These are phyloP conservation scores for Ceratocystis eucalypticola DNA, from an alignment of 2,329 filamentous ascomycete species.

Conservation along the genomic window DNA sequence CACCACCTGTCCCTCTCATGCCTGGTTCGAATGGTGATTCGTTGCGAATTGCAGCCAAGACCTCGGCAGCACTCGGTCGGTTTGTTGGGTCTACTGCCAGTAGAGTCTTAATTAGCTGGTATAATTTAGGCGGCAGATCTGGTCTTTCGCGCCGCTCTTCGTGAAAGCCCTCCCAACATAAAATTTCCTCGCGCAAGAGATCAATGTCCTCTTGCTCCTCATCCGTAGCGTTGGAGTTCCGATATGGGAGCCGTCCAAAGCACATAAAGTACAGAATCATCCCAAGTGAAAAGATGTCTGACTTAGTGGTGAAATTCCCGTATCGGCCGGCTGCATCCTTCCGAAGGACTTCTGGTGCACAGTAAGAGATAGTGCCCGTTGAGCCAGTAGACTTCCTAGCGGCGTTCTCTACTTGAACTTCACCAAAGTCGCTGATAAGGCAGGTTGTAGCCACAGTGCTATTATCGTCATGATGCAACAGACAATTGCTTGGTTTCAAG, in stretches of 20 bases:
- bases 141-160: constrained; percentile 60
- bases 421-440: constrained; percentile 93
- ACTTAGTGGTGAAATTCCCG: constrained; percentile 92
- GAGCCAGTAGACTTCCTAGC: constrained; percentile 80
- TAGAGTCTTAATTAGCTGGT: constrained; percentile 67
- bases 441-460: constrained; percentile 46
- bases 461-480: constrained; percentile 63
- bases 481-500: constrained; percentile 88
- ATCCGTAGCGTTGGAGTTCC: constrained; percentile 66
- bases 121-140: constrained; percentile 76
- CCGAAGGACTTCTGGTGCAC: constrained; percentile 81
- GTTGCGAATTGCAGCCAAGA: constrained; percentile 62
- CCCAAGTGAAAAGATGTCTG: constrained; percentile 92
- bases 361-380: constrained; percentile 94
- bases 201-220: constrained; percentile 91
- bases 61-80: constrained; percentile 73
- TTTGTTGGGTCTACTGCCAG: constrained; percentile 63
- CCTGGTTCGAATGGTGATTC: constrained; percentile 39
- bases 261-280: constrained; percentile 99
- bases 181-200: constrained; percentile 70
- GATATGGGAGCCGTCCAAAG: constrained; percentile 78
- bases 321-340: constrained; percentile 55
- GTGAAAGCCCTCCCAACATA: constrained; percentile 74
- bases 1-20: not conserved
- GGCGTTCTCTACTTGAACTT: constrained; percentile 75